A percentile compares a stretch with the other conserved stretches of the same genome.
Evolutionary conservation across 2,329 filamentous ascomycete species (phyloP).

Genomic region (Aspergillus sojae): DNA sequence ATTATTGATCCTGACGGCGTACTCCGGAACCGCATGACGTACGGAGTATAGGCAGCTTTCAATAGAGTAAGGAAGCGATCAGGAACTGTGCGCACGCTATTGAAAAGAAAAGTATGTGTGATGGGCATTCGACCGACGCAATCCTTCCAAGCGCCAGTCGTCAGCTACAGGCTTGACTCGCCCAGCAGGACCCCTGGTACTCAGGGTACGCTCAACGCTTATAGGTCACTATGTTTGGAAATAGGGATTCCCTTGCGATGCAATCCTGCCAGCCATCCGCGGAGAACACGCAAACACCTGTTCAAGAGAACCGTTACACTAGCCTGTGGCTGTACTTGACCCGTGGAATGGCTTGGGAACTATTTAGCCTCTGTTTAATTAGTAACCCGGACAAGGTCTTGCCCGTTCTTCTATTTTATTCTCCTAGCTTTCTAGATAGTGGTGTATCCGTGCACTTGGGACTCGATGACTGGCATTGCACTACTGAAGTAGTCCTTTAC

Average conservation of each 20-base stretch:
- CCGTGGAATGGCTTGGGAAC: background rate
- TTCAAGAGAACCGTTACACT: constrained; percentile 1
- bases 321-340: background rate
- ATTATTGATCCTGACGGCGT: background rate
- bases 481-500: background rate
- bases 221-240: background rate
- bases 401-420: background rate
- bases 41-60: background rate
- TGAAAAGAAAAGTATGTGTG: background rate
- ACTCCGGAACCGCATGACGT: background rate
- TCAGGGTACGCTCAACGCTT: background rate
- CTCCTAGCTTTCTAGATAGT: background rate
- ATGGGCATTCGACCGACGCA: background rate
- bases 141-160: background rate
- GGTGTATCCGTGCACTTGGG: background rate
- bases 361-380: background rate
- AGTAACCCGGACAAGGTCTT: background rate
- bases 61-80: background rate
- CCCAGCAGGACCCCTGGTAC: background rate
- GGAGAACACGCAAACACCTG: background rate
- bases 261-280: background rate
- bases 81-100: background rate
- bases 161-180: background rate
- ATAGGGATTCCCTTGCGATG: background rate
- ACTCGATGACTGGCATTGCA: background rate